Evolutionary conservation across 2,329 filamentous ascomycete genomes (phyloP).

Genomic region (Botrytis medusae): DNA sequence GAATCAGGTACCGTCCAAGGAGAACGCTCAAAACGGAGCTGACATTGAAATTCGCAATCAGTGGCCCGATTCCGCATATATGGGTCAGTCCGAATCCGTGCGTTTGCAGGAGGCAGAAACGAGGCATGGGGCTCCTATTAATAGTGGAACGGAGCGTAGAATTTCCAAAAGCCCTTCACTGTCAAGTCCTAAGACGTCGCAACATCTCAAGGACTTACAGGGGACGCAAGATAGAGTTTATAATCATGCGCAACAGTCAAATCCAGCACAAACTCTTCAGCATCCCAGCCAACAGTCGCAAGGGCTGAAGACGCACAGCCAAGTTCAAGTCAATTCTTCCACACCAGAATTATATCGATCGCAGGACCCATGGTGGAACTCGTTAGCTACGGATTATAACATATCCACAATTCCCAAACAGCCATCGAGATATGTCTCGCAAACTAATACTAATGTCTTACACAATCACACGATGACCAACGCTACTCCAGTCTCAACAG

Average conservation of each 20-base stretch:
- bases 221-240: not conserved
- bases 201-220: not conserved
- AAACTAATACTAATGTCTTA: not conserved
- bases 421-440: not conserved
- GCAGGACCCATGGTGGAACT: slow-evolving; percentile 17
- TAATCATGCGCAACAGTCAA: not conserved
- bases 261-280: not conserved
- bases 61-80: not conserved
- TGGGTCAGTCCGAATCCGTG: not conserved
- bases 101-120: not conserved
- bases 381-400: slow-evolving; percentile 2
- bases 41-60: not conserved
- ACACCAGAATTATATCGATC: slow-evolving; percentile 3
- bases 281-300: not conserved
- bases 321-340: not conserved
- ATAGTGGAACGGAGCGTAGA: not conserved
- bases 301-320: not conserved
- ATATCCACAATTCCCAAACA: slow-evolving; percentile 8
- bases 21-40: not conserved
- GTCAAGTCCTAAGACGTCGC: not conserved
- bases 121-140: not conserved
- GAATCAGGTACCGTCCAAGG: not conserved
- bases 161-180: not conserved
- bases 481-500: not conserved
- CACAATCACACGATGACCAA: not conserved